Base-by-base conservation (phyloP, 2,329 filamentous ascomycete genomes). In the Aureobasidium sp. region DNA sequence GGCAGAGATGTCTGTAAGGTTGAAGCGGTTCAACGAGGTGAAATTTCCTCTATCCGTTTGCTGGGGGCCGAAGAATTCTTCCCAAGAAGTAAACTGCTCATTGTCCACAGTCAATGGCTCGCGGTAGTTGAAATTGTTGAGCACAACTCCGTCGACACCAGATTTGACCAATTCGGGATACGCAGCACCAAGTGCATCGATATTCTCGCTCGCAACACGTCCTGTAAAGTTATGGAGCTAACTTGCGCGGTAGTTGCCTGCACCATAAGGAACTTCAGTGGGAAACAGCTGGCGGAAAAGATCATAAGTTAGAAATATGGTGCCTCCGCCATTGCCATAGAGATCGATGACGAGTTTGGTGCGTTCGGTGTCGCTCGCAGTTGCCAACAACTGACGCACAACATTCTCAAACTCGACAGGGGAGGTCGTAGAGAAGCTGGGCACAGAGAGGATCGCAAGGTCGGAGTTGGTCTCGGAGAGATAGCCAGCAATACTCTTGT, bases 301-400 rank as follows among this genome's bases (percentile, higher is more conserved):
- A 60, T 78, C 75, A 63, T 74, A 75, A 57, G 72, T 75, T 5
- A 75, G 69, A 29, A 73, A 70, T 15, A 72, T 71, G 24, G 70
- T 71, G 39, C 86, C 86, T 42, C 86, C 86, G 0, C 75, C 76
- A 65, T 89, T 90, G 2, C 75, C 77, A 4, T 81, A 79, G 7
- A 89, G 68, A 65, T 89, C 87, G 63, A 89, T 81, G 33, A 89
- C 77, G 5, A 89, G 75, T 69, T 82, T 85, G n/a, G 75, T 82
- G 69, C 85, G 85, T 2, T 78, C 76, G 1, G 74, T 74, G 1
- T 70, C 65, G 45, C 78, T 76, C 14, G 78, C 78, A 44, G 75
- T 72, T 0, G 75, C 71, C 17, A 86, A 74, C 66, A 85, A 80
- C 8, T 72, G 63, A 8, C 75, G 68, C 62, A 78, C 71, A 0